Evolutionary conservation across 495 filamentous ascomycete species (phyloP), one percentile per base, ranked within the genome.

Genomic region (Xylaria bambusicola): DNA sequence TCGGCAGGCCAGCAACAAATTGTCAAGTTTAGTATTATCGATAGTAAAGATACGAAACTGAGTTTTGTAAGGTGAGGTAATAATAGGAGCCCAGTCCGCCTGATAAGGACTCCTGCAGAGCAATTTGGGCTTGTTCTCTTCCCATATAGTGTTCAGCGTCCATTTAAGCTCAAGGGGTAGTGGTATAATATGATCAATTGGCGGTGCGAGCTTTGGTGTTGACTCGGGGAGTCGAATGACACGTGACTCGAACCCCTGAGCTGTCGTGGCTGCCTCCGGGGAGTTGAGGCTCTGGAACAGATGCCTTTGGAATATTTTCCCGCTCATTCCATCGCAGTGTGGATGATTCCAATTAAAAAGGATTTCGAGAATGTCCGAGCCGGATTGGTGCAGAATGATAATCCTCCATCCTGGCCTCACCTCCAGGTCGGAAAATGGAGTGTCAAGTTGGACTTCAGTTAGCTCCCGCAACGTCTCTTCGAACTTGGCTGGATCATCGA

Each of bases 331-430:
- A 56, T 63, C 61, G 47, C 27, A 44, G 13, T 61, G 61, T 20
- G 61, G 61, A 48, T 63, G 61, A 46, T 63, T 63, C 61, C 61
- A 63, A 31, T 15, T 46, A 23, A 60, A 38, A 21, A 63, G 29
- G 40, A 61, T 46, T 21, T 58, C 55, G 21, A 58, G 23, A 21
- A 1, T 36, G 5, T 1, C 17, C n/a, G 40, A 38, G 17, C 35
- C 42, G 20, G n/a, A 36, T 35, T 53, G 35, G 10, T 38, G 35
- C 6, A 58, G 9, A 18, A 63, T 33, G 40, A 38, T 53, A 54
- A 63, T 61, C 48, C 46, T 61, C 56, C 62, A 64, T 18, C 50
- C 52, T 21, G 62, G 62, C 21, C 18, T 62, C 5, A 33, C 10
- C 1, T 26, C 15, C 31, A 64, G 62, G 35, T 64, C 50, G 33